Conservation (phyloP, 2,329 filamentous ascomycete genomes). For the Blumeria graminis region DNA sequence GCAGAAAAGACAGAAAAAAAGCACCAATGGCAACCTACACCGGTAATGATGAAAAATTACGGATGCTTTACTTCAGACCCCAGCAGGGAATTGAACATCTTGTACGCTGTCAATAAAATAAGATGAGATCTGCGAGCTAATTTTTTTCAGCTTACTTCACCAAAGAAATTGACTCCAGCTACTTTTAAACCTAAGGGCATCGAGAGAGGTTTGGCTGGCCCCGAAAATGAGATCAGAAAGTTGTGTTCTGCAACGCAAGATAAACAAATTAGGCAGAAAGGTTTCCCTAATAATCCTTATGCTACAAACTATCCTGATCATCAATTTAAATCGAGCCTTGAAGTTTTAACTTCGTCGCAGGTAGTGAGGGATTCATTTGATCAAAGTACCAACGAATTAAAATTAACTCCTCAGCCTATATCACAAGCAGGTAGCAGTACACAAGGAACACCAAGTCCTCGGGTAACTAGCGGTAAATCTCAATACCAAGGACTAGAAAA, state of each 20-base stretch:
- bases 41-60: slow-evolving; percentile 3
- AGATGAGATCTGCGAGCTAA: neutral
- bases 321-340: neutral
- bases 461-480: neutral
- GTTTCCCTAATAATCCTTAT: neutral
- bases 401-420: neutral
- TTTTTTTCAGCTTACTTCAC: neutral
- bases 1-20: neutral
- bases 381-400: neutral
- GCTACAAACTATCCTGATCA: neutral
- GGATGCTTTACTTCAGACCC: slow-evolving; percentile 4
- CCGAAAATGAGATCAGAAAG: neutral
- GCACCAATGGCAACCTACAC: slow-evolving; percentile 2
- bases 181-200: neutral
- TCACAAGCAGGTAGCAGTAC: slow-evolving; percentile 4
- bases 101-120: slow-evolving; percentile 1
- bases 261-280: neutral
- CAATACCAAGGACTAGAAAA: neutral
- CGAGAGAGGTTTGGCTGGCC: neutral
- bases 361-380: neutral
- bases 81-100: slow-evolving; percentile 4
- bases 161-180: neutral
- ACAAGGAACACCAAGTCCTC: slow-evolving; percentile 6
- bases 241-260: neutral
- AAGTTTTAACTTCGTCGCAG: too few relatives aligned